Evolutionary conservation across 75 land plant species (phyloP).

Genomic region (Picea sitchensis): DNA sequence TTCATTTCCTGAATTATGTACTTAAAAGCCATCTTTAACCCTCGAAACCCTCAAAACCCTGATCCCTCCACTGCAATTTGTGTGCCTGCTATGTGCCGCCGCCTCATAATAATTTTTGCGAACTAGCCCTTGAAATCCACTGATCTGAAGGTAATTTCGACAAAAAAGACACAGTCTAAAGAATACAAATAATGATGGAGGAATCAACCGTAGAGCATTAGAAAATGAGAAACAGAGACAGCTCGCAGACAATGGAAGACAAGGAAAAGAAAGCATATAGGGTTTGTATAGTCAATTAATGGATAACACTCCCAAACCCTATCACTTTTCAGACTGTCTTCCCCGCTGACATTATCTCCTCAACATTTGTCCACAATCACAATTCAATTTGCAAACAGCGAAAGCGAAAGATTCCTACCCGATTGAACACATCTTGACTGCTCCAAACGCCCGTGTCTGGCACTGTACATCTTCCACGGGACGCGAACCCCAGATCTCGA

Average conservation of each 20-base stretch:
- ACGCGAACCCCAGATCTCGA: no score
- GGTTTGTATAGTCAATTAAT: neutral
- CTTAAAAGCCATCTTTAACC: slow-evolving; percentile 18
- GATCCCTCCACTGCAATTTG: neutral
- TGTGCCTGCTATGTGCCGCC: neutral
- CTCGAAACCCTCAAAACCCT: neutral
- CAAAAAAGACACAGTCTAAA: no score
- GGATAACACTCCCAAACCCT: neutral
- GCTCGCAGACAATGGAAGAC: neutral
- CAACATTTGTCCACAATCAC: neutral
- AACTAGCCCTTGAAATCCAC: neutral
- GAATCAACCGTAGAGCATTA: neutral
- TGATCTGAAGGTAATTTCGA: neutral
- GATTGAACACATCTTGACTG: neutral
- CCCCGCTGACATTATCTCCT: neutral
- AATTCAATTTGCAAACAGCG: neutral
- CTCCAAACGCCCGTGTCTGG: neutral
- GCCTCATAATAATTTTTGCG: neutral
- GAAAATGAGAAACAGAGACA: neutral
- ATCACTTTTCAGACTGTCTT: neutral
- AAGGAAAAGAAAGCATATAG: neutral
- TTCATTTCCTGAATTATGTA: slow-evolving; percentile 50
- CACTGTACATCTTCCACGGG: no score
- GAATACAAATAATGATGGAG: no score
- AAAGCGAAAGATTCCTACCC: slow-evolving; percentile 7